Evolutionary conservation across 2,329 filamentous ascomycete genomes (phyloP), one percentile per base, ranked within the genome.

Genomic region (Penicillium concentricum): DNA sequence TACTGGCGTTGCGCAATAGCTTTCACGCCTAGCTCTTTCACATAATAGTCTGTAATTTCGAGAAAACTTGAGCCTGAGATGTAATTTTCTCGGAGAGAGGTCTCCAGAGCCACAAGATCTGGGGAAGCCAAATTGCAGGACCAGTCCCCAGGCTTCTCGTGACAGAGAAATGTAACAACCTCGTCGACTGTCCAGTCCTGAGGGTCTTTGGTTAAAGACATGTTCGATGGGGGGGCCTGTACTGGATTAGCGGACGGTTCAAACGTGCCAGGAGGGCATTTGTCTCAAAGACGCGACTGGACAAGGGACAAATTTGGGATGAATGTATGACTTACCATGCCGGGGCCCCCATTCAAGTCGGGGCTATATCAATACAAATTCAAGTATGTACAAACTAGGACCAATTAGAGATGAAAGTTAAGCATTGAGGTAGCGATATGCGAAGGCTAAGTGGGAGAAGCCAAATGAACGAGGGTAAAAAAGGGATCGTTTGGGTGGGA

Each of bases 281-380:
- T 41, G 13, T 34, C 26, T n/a, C 18, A 22, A 24, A 16, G 37
- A 34, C 16, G 30, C n/a, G 22, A 34, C 30, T 26, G 6, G 12
- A 5, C 13, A 32, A 24, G 28, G 3, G 26, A 20, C 18, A 22
- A 13, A 2, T 37, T 30, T 30, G 8, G n/a, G 10, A 45, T 18
- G 4, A 13, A 20, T 2, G n/a, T 2, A 34, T 34, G 7, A 22
- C 51, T 49, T 50, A 35, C 44, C 51, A 28, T 35, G 2, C 8
- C 7, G 13, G 16, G 16, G 7, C 38, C 49, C 38, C 20, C 49
- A 20, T 16, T 1, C 5, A 18, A 16, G 4, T 10, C 16, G 30
- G 1, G 1, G 15, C 1, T 4, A 26, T 18, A 0, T n/a, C 9
- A 48, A 8, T 15, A 1, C 7, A 24, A 10, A 45, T 3, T 0